Evolutionary conservation across 2,329 filamentous ascomycete genomes (phyloP).

Genomic region (Curvularia sp.): DNA sequence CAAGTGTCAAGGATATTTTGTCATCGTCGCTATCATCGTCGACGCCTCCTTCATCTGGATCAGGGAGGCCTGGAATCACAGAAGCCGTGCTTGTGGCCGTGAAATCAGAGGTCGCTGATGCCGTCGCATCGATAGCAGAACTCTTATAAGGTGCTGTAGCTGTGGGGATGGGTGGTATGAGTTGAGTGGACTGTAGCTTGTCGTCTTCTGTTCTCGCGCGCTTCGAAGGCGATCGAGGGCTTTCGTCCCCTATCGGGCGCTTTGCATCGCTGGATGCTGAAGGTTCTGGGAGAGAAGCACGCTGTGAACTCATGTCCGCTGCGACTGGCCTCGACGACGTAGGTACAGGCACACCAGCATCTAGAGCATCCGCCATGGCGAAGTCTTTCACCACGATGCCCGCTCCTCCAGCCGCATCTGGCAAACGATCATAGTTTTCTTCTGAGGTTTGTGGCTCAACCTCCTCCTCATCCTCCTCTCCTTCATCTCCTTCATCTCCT

Average conservation of each 20-base stretch:
- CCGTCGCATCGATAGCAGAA: not conserved
- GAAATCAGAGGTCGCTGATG: conserved; percentile 26
- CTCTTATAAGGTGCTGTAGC: not conserved
- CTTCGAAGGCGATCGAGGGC: conserved; percentile 38
- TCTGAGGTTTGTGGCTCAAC: not conserved
- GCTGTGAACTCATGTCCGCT: conserved; percentile 1
- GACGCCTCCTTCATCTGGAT: conserved; percentile 20
- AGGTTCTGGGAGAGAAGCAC: not conserved
- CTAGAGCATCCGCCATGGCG: conserved; percentile 23
- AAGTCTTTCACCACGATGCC: conserved; percentile 23
- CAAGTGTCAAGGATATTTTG: conserved; percentile 41
- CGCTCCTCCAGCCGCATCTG: conserved; percentile 27
- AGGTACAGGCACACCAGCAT: not conserved
- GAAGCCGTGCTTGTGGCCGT: conserved; percentile 27
- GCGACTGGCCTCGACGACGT: not conserved
- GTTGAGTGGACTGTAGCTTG: conserved; percentile 8
- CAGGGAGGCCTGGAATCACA: conserved; percentile 24
- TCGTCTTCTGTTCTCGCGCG: conserved; percentile 32
- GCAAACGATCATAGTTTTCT: conserved; percentile 34
- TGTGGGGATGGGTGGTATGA: conserved; percentile 12
- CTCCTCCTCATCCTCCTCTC: not conserved
- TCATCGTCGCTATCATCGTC: conserved; percentile 39
- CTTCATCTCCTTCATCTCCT: conserved; percentile 14
- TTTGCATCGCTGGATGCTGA: conserved; percentile 26
- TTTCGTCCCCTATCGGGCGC: conserved; percentile 32